A percentile compares a stretch with the other conserved stretches of the same genome.
These are phyloP conservation scores for Cystobasidium ongulense DNA, from an alignment of 768 basidiomycete genomes.

Conservation along the genomic window DNA sequence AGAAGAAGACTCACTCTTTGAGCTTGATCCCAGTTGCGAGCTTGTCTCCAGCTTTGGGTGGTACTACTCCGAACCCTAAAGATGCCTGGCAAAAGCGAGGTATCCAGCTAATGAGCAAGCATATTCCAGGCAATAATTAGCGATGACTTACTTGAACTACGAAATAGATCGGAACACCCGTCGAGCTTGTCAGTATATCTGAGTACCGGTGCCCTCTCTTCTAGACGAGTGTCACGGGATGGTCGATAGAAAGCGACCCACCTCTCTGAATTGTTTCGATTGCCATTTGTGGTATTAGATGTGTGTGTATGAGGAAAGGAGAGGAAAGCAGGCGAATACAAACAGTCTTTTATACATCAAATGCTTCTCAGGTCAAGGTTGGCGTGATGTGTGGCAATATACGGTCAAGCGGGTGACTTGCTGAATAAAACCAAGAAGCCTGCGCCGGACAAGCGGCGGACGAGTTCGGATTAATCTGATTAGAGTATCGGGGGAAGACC, in stretches of 20 bases:
- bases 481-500: neutral
- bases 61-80: neutral
- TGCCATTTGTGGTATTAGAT: neutral
- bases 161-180: too few relatives aligned
- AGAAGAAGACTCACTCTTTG: constrained; percentile 1
- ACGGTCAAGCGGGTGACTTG: too few relatives aligned
- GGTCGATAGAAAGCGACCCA: too few relatives aligned
- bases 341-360: too few relatives aligned
- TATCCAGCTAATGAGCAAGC: neutral
- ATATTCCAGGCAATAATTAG: too few relatives aligned
- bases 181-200: neutral
- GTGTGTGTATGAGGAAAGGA: neutral
- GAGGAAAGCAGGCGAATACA: too few relatives aligned
- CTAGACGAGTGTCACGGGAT: too few relatives aligned
- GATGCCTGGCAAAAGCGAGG: neutral
- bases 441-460: neutral
- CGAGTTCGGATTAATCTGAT: neutral
- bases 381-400: too few relatives aligned
- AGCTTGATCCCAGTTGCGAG: constrained; percentile 14
- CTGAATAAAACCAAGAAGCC: too few relatives aligned
- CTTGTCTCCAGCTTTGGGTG: constrained; percentile 11
- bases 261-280: neutral
- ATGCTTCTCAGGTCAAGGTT: too few relatives aligned
- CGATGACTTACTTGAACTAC: too few relatives aligned
- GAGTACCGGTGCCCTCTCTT: neutral